Evolutionary conservation across 2,329 filamentous ascomycete species (phyloP), one percentile per base, ranked within the genome.

Genomic region (Trichoderma asperellum): DNA sequence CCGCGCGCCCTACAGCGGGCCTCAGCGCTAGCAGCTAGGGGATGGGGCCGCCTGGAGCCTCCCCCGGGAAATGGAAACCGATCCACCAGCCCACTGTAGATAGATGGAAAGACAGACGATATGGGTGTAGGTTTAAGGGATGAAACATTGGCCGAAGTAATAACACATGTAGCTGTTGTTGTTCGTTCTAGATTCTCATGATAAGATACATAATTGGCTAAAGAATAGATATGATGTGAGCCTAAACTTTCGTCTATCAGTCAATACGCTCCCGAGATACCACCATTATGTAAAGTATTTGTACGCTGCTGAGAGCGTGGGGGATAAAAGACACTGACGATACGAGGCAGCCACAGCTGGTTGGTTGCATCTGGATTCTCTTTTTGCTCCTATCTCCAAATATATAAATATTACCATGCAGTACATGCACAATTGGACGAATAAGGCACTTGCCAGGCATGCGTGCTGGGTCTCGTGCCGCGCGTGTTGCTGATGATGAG

Each of bases 11-110:
- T 64, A 21, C 47, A 63, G 49, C 49, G n/a, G 47, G 47, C 49
- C 34, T 35, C 35, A 53, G 37, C 47, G 43, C 47, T 27, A 63
- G 43, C 47, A 10, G n/a, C 24, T 35, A 18, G 55, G 21, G 6
- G 55, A 57, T 57, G 55, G 55, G 32, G 29, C 55, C 55, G 55
- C 40, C 59, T 62, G 59, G n/a, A 62, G 59, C 60, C 47, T 53
- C 43, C 47, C 43, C 60, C 43, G 35, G 60, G 7, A 49, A 63
- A 53, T 29, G 60, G 60, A 29, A 34, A 53, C 35, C 21, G 59
- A 12, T 18, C 58, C 58, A 37, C 58, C 40, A 61, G 18, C 40
- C 40, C 59, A 10, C 52, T 29, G 14, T 55, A 29, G 43, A n/a
- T 47, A 43, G 40, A n/a, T 18, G 18, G 40, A 10, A 10, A 3